Base-by-base conservation (phyloP, 2,329 filamentous ascomycete species). In the Mollisia scopiformis region DNA sequence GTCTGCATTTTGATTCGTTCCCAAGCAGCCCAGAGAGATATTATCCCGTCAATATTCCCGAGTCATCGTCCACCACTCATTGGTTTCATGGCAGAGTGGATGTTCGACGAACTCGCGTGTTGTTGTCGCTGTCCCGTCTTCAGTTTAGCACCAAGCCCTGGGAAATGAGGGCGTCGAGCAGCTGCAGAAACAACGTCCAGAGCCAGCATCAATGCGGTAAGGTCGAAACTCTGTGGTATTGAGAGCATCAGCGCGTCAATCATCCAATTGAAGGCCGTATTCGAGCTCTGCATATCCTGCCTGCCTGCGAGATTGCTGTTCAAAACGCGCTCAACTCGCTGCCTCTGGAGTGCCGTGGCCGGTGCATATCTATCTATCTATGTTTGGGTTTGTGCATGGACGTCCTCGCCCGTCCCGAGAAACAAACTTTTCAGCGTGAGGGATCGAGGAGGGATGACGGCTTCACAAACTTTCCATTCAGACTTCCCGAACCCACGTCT, bases 151-250 rank as follows among this genome's bases (percentile, higher is more conserved):
- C 23, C 21, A 14, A 16, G 53, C 37, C n/a, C 35, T 23, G 57
- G 60, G 62, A 65, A 65, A 65, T 65, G 54, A 65, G 60, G 30
- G 30, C 27, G 39, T 23, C 39, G 56, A 25, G 50, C 50, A 57
- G 43, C 41, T 62, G 59, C 62, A 64, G 58, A 61, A 55, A 59
- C 57, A 57, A 27, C 21, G 47, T 55, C 59, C 47, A 61, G 50
- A 49, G 27, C 31, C 35, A 55, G 50, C 21, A n/a, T 53, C 28
- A 54, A 52, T 62, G 49, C 52, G 50, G 59, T 55, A 60, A 57
- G 55, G 46, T 57, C 28, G 13, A 25, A 50, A 54, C 57, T 43
- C 46, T 35, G 14, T 49, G 27, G 55, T 55, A 57, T 60, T 50
- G 50, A 55, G 37, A 52, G 57, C 47, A 59, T 30, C 35, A 55